Percentiles rank a stretch among this genome's conserved stretches.
These are phyloP conservation scores for Hysterangium stoloniferum DNA, from an alignment of 768 basidiomycete genomes.

Conservation along the genomic window DNA sequence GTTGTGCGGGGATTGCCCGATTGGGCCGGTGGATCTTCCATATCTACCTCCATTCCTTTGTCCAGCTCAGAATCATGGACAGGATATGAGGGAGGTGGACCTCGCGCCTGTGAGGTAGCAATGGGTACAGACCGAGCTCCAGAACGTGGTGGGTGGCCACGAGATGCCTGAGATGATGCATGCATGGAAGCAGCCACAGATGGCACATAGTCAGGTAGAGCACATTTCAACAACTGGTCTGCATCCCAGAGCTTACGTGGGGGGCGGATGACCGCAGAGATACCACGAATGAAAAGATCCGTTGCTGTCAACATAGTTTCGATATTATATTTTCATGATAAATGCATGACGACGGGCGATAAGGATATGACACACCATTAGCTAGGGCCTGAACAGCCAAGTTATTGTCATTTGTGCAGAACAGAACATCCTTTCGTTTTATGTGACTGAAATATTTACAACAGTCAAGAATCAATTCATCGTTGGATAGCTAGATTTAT, in stretches of 20 bases:
- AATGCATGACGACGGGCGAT: neutral
- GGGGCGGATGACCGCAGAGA: constrained; percentile 8
- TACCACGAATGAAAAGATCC: neutral
- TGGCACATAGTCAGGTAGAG: constrained; percentile 2
- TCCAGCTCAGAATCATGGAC: neutral
- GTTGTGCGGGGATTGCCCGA: constrained; percentile 4
- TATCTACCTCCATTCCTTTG: constrained; percentile 5
- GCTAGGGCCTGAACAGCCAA: constrained; percentile 47
- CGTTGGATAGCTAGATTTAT: constrained; percentile 41
- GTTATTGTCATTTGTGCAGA: constrained; percentile 67
- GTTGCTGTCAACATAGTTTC: neutral
- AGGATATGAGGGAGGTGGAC: too few species aligned
- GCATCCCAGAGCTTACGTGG: neutral
- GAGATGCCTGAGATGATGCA: neutral
- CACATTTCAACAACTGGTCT: neutral
- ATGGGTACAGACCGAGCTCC: too few species aligned
- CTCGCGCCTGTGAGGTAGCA: too few species aligned
- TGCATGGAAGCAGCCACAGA: constrained; percentile 8
- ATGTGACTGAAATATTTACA: constrained; percentile 47
- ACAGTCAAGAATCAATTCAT: constrained; percentile 70
- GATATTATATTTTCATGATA: neutral
- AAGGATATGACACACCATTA: constrained; percentile 28
- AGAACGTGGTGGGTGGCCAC: too few species aligned
- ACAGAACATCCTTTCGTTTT: constrained; percentile 38
- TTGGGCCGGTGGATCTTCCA: neutral